These are phyloP conservation scores for Penicillium sp. DNA, from an alignment of 2,329 filamentous ascomycete species.

Conservation along the genomic window DNA sequence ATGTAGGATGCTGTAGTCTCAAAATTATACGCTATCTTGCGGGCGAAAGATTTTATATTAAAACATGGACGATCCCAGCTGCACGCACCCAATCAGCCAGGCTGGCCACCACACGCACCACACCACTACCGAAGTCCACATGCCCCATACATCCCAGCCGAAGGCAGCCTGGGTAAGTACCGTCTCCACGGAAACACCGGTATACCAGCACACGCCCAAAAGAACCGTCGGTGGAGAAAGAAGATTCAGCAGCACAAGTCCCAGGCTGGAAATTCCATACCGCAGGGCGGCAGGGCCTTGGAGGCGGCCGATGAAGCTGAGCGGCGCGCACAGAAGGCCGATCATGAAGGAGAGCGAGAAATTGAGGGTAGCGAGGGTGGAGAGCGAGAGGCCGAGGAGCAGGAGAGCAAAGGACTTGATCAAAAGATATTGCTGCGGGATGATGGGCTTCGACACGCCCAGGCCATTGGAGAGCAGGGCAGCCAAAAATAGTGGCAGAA, in stretches of 20 bases:
- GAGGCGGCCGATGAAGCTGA: constrained; percentile 68
- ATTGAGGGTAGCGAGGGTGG: constrained; percentile 91
- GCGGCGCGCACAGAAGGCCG: constrained; percentile 75
- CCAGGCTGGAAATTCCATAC: constrained; percentile 37
- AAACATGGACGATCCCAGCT: constrained; percentile 42
- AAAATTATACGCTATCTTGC: neutral
- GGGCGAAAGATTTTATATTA: constrained; percentile 9
- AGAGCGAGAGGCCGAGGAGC: constrained; percentile 86
- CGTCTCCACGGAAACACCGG: constrained; percentile 56
- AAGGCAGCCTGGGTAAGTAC: constrained; percentile 76
- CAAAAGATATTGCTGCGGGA: constrained; percentile 71
- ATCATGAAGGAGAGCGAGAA: constrained; percentile 88
- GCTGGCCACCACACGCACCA: constrained; percentile 97
- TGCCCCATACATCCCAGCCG: constrained; percentile 85
- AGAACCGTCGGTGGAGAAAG: constrained; percentile 65
- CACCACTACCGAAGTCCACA: constrained; percentile 87
- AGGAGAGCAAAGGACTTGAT: constrained; percentile 93
- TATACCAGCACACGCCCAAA: constrained; percentile 53
- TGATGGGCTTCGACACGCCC: constrained; percentile 57
- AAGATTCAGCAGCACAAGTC: constrained; percentile 59
- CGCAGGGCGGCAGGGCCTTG: constrained; percentile 26
- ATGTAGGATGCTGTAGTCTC: neutral
- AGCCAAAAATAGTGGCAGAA: constrained; percentile 63
- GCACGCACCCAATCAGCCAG: constrained; percentile 68
- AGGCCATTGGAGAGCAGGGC: constrained; percentile 53